Evolutionary conservation across 805 yeast species (phyloP).

Genomic region (Candida nemodendra): DNA sequence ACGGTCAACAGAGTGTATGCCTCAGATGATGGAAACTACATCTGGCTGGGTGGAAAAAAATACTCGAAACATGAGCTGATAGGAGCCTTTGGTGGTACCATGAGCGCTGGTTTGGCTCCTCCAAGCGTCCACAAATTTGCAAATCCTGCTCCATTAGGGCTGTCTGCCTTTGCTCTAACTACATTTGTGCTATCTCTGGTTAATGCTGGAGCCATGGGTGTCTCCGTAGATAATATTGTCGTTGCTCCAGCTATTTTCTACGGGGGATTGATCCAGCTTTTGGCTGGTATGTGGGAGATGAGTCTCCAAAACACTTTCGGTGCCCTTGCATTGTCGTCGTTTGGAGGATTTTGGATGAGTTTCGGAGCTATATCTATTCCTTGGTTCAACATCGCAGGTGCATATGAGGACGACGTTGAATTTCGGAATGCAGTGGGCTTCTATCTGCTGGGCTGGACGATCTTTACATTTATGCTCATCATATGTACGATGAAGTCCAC

Average conservation of each 20-base stretch:
- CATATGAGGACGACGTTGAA: constrained; percentile 44
- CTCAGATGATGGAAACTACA: constrained; percentile 60
- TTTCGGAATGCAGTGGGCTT: constrained; percentile 55
- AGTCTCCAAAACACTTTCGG: constrained; percentile 77
- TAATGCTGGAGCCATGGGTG: constrained; percentile 69
- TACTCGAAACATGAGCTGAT: constrained; percentile 60
- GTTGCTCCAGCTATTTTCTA: constrained; percentile 67
- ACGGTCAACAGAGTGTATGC: constrained; percentile 35
- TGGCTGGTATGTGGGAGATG: constrained; percentile 76
- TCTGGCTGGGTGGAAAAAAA: constrained; percentile 70
- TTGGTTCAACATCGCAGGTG: constrained; percentile 55
- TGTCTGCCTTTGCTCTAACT: constrained; percentile 68
- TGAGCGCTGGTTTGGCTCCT: constrained; percentile 66
- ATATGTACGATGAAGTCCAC: constrained; percentile 58
- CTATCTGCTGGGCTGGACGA: constrained; percentile 60
- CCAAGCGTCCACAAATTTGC: constrained; percentile 61
- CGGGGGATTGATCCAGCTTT: constrained; percentile 69
- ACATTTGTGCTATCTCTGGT: constrained; percentile 64
- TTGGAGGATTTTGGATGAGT: constrained; percentile 77
- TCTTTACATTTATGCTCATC: constrained; percentile 59
- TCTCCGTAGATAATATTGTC: constrained; percentile 55
- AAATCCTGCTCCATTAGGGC: constrained; percentile 75
- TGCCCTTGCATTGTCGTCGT: constrained; percentile 58
- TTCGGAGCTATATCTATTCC: constrained; percentile 65
- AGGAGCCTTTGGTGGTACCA: constrained; percentile 79